phyloP scores from a whole-genome alignment of 768 basidiomycete species.

The Calocera viscosa region DNA sequence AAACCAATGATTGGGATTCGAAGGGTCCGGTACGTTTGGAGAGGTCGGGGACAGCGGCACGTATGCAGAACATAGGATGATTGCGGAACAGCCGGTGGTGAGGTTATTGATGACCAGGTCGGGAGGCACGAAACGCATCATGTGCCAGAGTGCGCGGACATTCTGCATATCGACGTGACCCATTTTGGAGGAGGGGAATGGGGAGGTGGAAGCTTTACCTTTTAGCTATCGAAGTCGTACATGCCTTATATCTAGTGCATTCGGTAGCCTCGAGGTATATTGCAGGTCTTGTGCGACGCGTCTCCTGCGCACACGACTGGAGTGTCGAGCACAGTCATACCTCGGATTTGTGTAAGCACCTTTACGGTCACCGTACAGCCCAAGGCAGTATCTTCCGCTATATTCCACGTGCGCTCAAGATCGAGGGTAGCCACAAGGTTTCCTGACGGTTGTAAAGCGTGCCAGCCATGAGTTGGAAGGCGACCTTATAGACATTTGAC shows the following conservation, averaged over 20 bases:
- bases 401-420: background rate
- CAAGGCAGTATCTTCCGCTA: background rate
- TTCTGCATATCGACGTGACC: conserved; percentile 5
- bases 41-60: background rate
- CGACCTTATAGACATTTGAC: background rate
- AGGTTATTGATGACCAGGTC: background rate
- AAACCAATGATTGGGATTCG: background rate
- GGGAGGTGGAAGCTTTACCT: background rate
- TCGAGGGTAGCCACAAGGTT: conserved; percentile 3
- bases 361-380: background rate
- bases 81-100: background rate
- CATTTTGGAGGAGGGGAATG: background rate
- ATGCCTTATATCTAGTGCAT: background rate
- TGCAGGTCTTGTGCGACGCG: background rate
- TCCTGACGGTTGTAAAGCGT: background rate
- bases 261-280: background rate
- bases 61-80: background rate
- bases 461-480: background rate
- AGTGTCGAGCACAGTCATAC: background rate
- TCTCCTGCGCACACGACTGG: too few species aligned
- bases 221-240: background rate
- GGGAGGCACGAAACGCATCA: background rate
- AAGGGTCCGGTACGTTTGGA: background rate
- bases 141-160: background rate
- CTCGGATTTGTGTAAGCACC: background rate